phyloP scores from a whole-genome alignment of 208 protist species.

The Leishmania martiniquensis region DNA sequence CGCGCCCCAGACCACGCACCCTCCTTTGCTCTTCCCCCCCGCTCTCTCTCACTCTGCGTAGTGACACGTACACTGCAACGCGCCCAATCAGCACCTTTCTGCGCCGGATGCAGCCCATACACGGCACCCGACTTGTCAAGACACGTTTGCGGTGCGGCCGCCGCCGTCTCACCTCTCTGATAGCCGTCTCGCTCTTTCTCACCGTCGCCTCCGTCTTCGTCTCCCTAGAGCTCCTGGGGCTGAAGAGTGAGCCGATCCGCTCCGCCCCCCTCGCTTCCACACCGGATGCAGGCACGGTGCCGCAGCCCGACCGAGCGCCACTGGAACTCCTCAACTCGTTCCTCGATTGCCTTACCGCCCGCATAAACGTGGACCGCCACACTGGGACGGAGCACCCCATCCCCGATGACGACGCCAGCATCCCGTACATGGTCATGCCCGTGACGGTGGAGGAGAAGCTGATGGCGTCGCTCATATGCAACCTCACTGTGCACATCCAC shows the following conservation, averaged over 20 bases:
- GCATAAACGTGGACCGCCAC: conserved; percentile 19
- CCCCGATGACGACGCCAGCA: background rate
- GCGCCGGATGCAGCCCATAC: background rate
- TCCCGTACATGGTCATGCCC: conserved; percentile 16
- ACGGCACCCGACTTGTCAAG: background rate
- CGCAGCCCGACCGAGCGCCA: background rate
- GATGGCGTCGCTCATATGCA: conserved; percentile 26
- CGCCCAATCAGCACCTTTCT: background rate
- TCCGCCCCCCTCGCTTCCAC: background rate
- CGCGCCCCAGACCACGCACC: background rate
- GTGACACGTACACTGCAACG: background rate
- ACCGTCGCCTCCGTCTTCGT: background rate
- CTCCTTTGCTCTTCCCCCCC: background rate
- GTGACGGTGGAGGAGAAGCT: conserved; percentile 19
- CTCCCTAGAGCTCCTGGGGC: background rate
- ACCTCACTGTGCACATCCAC: conserved; percentile 14
- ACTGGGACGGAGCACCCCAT: conserved; percentile 16
- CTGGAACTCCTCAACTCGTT: conserved; percentile 9
- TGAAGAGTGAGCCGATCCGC: background rate
- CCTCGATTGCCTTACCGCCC: conserved; percentile 22
- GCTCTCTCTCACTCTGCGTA: background rate
- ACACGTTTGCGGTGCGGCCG: background rate
- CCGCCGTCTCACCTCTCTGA: background rate
- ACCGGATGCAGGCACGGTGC: background rate
- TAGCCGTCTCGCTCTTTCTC: background rate